Base-by-base conservation (phyloP, 495 filamentous ascomycete species). In the Beverwykella pulmonaria region DNA sequence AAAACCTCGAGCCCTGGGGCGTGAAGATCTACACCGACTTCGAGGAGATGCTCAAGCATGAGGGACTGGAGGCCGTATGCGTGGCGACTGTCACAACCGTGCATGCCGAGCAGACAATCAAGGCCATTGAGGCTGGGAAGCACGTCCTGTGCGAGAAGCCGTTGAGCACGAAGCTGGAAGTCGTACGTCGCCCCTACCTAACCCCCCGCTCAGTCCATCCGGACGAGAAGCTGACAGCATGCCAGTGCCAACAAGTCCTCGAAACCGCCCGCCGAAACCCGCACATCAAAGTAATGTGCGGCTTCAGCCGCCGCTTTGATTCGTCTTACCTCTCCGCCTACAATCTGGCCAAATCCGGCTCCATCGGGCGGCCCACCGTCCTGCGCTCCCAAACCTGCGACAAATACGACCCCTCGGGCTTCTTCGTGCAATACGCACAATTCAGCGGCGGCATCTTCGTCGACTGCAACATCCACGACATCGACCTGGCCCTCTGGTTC, bases 361-460 rank as follows among this genome's bases (percentile, higher is more conserved):
- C 70, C 27, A 80, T 82, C 54, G 80, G 81, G 12, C 54, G 64
- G 17, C 75, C 81, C 0, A 71, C 75, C 48, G 66, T 82, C 59
- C 70, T 82, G 26, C 77, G 81, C 50, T 80, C 78, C n/a, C 75
- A 82, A 52, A 79, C 78, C 22, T 78, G 76, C 67, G 80, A 81
- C 57, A 76, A 77, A 36, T 73, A 74, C 58, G 75, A 80, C 62
- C 69, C 77, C 23, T 71, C 74, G 15, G 79, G 80, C 19, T 82
- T 81, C 74, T 82, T 81, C 67, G 78, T 82, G 22, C 47, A 70
- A 10, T 82, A 81, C 61, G 77, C 79, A 20, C 25, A 73, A 47
- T 74, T 71, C 68, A 77, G 67, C 47, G 80, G 80, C 32, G 80
- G 80, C 32, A 81, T 82, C 65, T 82, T 81, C 66, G 78, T 82